phyloP scores from a whole-genome alignment of 768 basidiomycete genomes.

The Leccinum subgranulosum region DNA sequence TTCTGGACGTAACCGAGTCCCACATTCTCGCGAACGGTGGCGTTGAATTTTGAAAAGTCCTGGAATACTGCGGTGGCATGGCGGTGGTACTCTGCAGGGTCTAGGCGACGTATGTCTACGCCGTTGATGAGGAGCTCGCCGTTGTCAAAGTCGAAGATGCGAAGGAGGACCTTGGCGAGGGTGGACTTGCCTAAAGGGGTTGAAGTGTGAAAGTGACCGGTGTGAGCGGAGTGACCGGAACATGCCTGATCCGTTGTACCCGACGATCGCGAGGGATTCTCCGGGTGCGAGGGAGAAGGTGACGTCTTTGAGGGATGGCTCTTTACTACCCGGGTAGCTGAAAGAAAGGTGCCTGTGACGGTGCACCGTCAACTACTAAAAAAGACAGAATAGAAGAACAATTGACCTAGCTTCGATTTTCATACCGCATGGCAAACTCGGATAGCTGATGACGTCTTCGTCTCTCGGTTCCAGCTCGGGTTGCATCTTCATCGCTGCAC shows the following conservation, averaged over 20 bases:
- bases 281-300: conserved; percentile 70
- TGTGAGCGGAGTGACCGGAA: conserved; percentile 15
- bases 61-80: conserved; percentile 84
- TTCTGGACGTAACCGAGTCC: conserved; percentile 76
- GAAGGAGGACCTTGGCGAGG: conserved; percentile 75
- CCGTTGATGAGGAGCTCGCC: conserved; percentile 72
- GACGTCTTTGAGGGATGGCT: conserved; percentile 67
- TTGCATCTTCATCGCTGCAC: conserved; percentile 68
- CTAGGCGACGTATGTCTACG: conserved; percentile 59
- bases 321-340: conserved; percentile 72
- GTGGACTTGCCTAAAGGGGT: conserved; percentile 72
- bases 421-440: conserved; percentile 52
- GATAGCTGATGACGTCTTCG: conserved; percentile 50
- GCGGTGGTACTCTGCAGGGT: conserved; percentile 68
- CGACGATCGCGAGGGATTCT: conserved; percentile 82
- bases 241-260: conserved; percentile 78
- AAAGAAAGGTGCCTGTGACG: conserved; percentile 58
- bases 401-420: conserved; percentile 60
- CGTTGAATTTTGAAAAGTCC: conserved; percentile 77
- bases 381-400: neutral
- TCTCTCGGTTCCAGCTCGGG: conserved; percentile 63
- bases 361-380: conserved; percentile 3
- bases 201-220: conserved; percentile 6
- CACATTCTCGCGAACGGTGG: conserved; percentile 78
- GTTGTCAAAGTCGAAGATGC: conserved; percentile 71